Conservation (phyloP, 1,139 yeast species). For the Arxiozyma slooffiae region DNA sequence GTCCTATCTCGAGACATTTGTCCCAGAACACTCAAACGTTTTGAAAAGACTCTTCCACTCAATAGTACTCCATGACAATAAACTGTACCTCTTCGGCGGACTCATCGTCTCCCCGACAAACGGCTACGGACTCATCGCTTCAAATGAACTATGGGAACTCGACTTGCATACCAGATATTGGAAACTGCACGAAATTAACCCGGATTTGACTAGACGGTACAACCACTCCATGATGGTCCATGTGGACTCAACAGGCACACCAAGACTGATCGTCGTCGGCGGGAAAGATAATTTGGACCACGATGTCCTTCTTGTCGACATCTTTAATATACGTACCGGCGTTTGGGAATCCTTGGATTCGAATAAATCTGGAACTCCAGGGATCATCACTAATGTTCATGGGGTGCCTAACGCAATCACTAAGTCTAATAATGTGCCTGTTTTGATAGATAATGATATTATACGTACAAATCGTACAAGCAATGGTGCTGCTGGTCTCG, state of each 20-base stretch:
- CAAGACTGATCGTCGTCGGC: constrained; percentile 50
- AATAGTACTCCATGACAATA: constrained; percentile 40
- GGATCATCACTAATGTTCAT: constrained; percentile 12
- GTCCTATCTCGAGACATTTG: constrained; percentile 21
- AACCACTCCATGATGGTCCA: constrained; percentile 45
- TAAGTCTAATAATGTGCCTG: constrained; percentile 17
- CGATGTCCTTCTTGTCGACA: constrained; percentile 36
- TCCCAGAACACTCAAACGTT: constrained; percentile 29
- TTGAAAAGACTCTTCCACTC: constrained; percentile 53
- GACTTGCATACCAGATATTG: constrained; percentile 43
- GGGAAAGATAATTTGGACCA: constrained; percentile 43
- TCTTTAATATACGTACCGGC: constrained; percentile 45
- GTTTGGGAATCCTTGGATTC: constrained; percentile 32
- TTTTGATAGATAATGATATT: constrained; percentile 16
- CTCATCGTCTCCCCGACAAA: constrained; percentile 31
- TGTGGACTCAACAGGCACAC: constrained; percentile 42
- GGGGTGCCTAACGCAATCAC: constrained; percentile 16
- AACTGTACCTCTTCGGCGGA: constrained; percentile 57
- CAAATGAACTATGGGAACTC: constrained; percentile 61
- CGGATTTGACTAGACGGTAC: constrained; percentile 35
- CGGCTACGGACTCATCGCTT: constrained; percentile 35
- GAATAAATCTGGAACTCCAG: background rate
- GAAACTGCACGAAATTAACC: constrained; percentile 42
- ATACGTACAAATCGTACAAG: background rate
- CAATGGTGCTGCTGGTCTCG: background rate